Conservation (phyloP, 805 yeast genomes). For the Zygosaccharomyces gambellarensis region DNA sequence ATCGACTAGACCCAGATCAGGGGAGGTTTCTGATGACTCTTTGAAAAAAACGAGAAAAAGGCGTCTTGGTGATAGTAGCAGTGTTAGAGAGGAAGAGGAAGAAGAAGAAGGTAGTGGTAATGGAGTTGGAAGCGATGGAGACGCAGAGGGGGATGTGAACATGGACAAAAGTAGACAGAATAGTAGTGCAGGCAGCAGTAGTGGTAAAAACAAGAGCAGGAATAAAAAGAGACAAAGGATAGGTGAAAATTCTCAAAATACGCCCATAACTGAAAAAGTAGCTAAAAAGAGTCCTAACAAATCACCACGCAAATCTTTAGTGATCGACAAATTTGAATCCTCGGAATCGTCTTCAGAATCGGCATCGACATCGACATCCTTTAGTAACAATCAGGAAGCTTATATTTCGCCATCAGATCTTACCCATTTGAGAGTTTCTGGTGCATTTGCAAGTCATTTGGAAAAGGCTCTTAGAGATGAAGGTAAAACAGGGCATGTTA, state of each 20-base stretch:
- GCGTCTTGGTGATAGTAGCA: neutral
- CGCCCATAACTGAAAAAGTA: slow-evolving; percentile 27
- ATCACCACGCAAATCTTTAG: slow-evolving; percentile 21
- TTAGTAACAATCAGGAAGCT: slow-evolving; percentile 19
- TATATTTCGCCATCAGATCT: slow-evolving; percentile 32
- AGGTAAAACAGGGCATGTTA: neutral
- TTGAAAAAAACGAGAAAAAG: slow-evolving; percentile 5
- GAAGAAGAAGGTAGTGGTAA: slow-evolving; percentile 7
- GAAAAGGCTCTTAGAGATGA: slow-evolving; percentile 19
- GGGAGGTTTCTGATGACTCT: slow-evolving; percentile 1
- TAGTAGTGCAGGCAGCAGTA: neutral
- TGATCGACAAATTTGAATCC: slow-evolving; percentile 23
- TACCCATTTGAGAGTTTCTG: slow-evolving; percentile 31
- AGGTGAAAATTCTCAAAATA: slow-evolving; percentile 9
- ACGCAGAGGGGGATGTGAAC: slow-evolving; percentile 9
- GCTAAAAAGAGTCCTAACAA: slow-evolving; percentile 24
- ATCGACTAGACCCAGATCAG: slow-evolving; percentile 14
- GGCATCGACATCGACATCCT: slow-evolving; percentile 14
- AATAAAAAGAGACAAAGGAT: slow-evolving; percentile 14
- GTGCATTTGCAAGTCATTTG: slow-evolving; percentile 37
- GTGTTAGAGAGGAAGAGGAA: slow-evolving; percentile 3
- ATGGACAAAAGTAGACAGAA: slow-evolving; percentile 1
- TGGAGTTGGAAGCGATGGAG: slow-evolving; percentile 9
- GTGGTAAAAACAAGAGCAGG: neutral
- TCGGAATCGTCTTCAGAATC: slow-evolving; percentile 20